Evolutionary conservation across 176 grass and related monocot species (phyloP), one percentile per base, ranked within the genome.

Genomic region (Carex scoparia): DNA sequence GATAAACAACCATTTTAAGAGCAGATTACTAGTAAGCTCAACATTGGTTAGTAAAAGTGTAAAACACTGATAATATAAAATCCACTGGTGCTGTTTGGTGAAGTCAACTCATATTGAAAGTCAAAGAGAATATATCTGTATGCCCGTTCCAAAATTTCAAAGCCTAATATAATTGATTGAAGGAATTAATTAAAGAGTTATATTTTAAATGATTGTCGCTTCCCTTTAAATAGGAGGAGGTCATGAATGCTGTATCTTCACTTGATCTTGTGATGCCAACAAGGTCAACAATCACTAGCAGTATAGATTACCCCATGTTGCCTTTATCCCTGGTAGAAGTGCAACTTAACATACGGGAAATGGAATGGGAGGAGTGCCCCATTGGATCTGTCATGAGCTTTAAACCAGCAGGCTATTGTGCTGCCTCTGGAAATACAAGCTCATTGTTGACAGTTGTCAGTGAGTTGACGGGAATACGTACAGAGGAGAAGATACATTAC

Each of bases 351-450:
- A 67, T 67, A 67, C 35, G 10, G 53, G 80, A 64, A n/a, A 83
- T 83, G 40, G 42, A 65, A 19, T 83, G 80, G 80, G 37, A 68
- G 28, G 80, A 83, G 80, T 68, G 80, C 40, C 80, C 80, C n/a
- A 83, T 68, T 65, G 80, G 80, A 83, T 83, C 80, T 49, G 60
- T 83, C 13, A 4, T 7, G 19, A 83, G 15, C 60, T 31, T 53
- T 65, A 31, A 83, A 14, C 61, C 80, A 77, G 55, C 5, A 11
- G 72, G 28, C 49, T 54, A 77, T 55, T 31, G 3, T 77, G 46
- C 72, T 56, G 49, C 49, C 27, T 77, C 72, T 77, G 72, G 27
- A 48, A 77, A 49, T 77, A 55, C 27, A 55, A 77, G 27, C 27
- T 55, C 18, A 5, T 19, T 73, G 38, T 49, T 19, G 14, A 49